Base-by-base conservation (phyloP, 1,284 basidiomycete species). In the Marasmius oreades region DNA sequence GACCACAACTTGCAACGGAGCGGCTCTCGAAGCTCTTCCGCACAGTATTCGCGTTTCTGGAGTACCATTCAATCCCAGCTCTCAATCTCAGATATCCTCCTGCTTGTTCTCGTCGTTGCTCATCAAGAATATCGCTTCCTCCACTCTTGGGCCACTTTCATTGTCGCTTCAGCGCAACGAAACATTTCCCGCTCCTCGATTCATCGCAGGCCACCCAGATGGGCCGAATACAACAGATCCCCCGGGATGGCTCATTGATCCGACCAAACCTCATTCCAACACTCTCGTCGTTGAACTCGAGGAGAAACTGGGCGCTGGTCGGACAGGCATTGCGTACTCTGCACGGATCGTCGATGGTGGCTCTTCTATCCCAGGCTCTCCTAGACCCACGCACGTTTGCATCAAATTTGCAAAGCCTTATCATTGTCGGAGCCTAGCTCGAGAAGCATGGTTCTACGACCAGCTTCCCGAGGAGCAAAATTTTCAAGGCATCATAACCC, bases 361-460 rank as follows among this genome's bases (percentile, higher is more conserved):
- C 34, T 43, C 43, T 14, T n/a, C 37, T 31, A 55, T 62, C 24
- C 64, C 53, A 45, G 12, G 11, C 44, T 43, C 43, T 6, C 5
- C n/a, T 16, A 36, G 44, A 31, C 26, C 34, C 34, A 36, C 34
- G 34, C 34, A 36, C 34, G 34, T 33, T 4, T 14, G 53, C 37
- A 28, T 48, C 46, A 48, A 48, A 48, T 28, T 48, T 10, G 46
- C 46, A 16, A 48, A 22, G 23, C 14, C 46, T 16, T 22, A 48
- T 24, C 28, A 20, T 23, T 24, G 22, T 28, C 46, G 46, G 4
- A 48, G 46, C n/a, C 46, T 48, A 22, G 46, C 46, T 22, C 46
- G 46, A 26, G 46, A 48, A 48, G 46, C 46, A 16, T 48, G 46
- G 46, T 48, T 48, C 28, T 48, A 48, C 46, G 46, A 48, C 14